phyloP scores from a whole-genome alignment of 73 alveolate genomes.

The Paramecium sonneborni region DNA sequence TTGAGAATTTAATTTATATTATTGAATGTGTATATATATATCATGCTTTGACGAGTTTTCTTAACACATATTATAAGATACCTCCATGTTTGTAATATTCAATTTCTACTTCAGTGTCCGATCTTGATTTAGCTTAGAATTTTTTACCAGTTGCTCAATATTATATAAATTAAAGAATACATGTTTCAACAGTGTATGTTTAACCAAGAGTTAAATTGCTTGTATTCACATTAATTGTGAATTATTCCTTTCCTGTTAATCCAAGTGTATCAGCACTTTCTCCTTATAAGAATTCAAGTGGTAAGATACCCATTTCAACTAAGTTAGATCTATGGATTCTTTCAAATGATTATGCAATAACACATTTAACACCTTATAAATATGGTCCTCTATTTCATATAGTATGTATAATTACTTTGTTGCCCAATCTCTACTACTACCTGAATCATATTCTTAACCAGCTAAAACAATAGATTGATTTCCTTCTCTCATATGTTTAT shows the following conservation, averaged over 20 bases:
- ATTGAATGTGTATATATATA: not conserved
- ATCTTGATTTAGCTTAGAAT: slow-evolving; percentile 77
- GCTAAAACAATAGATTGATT: slow-evolving; percentile 80
- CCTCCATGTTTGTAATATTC: slow-evolving; percentile 90
- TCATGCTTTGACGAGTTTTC: slow-evolving; percentile 68
- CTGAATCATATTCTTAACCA: slow-evolving; percentile 94
- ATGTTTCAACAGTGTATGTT: slow-evolving; percentile 71
- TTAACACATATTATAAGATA: slow-evolving; percentile 88
- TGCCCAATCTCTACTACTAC: slow-evolving; percentile 97
- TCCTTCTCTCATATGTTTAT: slow-evolving; percentile 74
- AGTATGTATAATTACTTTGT: slow-evolving; percentile 79
- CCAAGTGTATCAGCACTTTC: slow-evolving; percentile 83
- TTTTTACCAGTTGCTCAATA: slow-evolving; percentile 70
- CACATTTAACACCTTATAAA: slow-evolving; percentile 86
- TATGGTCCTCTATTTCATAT: slow-evolving; percentile 77
- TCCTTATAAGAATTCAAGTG: slow-evolving; percentile 76
- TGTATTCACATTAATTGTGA: slow-evolving; percentile 72
- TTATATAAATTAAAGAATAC: not conserved
- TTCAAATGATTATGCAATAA: slow-evolving; percentile 86
- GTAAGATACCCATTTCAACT: slow-evolving; percentile 91
- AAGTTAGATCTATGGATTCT: slow-evolving; percentile 90
- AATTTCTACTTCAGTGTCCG: slow-evolving; percentile 86
- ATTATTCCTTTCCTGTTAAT: slow-evolving; percentile 85
- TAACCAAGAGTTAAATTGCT: slow-evolving; percentile 74
- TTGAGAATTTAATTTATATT: slow-evolving; percentile 13